Evolutionary conservation across 2,329 filamentous ascomycete genomes (phyloP), one percentile per base, ranked within the genome.

Genomic region (Talaromyces marneffei): DNA sequence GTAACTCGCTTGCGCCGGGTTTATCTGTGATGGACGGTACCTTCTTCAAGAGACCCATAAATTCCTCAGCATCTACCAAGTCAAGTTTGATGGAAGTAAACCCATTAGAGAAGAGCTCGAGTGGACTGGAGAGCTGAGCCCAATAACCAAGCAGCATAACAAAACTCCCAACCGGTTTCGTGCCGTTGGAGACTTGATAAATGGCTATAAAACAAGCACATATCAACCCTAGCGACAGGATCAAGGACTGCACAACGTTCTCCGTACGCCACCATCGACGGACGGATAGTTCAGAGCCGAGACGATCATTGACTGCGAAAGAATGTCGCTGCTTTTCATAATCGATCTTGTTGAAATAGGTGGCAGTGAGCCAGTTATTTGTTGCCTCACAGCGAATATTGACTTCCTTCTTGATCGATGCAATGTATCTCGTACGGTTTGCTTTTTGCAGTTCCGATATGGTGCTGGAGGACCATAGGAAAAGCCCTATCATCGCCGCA

Each of bases 131-230:
- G 14, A 83, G 63, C 70, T 80, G 72, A 68, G 75, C 72, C 87
- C 87, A 90, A 71, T 89, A 90, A 35, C 83, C 80, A 16, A 87
- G 76, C 27, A 90, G 72, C 18, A 86, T 85, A 4, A 89, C 83
- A 63, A 90, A 86, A 62, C 81, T 82, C 42, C 86, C 86, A 12
- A 87, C 76, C 0, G 81, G 77, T 48, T 79, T 79, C 8, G 71
- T 69, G 0, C 80, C 80, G 39, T 76, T 74, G 0, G 78, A 73
- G 35, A 87, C 81, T 64, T 83, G 78, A 61, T 81, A 79, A 7
- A 82, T 78, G 2, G 82, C 84, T 14, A 86, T 75, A 56, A 83
- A 70, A 69, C 79, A 75, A 65, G 77, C 78, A 64, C 79, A 73
- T 42, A 82, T 67, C 60, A 83, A 77, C 2, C 81, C 80, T 46